Base-by-base conservation (phyloP, 192 early-diverging fungal genomes). In the Linnemannia hyalina region DNA sequence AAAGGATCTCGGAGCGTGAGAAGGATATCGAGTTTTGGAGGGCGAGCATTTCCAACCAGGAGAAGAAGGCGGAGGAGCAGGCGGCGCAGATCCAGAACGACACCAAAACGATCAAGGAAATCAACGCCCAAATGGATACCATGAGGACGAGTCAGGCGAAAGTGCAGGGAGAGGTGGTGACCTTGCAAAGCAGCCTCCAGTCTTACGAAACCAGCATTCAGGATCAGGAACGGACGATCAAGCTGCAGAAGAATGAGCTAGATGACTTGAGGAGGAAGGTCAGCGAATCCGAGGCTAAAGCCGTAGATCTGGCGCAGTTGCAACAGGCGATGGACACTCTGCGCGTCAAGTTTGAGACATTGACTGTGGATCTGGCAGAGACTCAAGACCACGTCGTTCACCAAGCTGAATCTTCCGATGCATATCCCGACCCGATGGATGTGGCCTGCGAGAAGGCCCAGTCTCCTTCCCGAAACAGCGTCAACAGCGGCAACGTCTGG, bases 1-100 rank as follows among this genome's bases (percentile, higher is more conserved):
- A 72, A 5, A 20, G 70, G 22, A 47, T 36, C 0, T 5, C 54
- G 9, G 78, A 80, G 8, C 68, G 71, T 16, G 54, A 73, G 57
- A 85, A 68, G 0, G 83, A 85, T 20, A 54, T 65, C 1, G 70
- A 72, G 13, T 85, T 80, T 71, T 76, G 80, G 55, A 80, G 60
- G 47, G 68, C 15, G 1, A 26, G 65, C n/a, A 47, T 79, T 4
- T 20, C 9, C 1, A 46, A 38, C 9, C 10, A 44, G 40, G 82
- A 84, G 52, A 29, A 75, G 36, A 73, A 79, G 11, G 23, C 65
- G 8, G 73, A 9, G 7, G 73, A 78, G 41, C 57, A 70, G 16
- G 35, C 52, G 11, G 16, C 72, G 1, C 57, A 44, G 65, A 70
- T 77, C 8, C 77, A 75, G 73, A 32, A 60, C 20, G 49, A 54